Evolutionary conservation across 2,329 filamentous ascomycete genomes (phyloP).

Genomic region (Neoarthrinium moseri): DNA sequence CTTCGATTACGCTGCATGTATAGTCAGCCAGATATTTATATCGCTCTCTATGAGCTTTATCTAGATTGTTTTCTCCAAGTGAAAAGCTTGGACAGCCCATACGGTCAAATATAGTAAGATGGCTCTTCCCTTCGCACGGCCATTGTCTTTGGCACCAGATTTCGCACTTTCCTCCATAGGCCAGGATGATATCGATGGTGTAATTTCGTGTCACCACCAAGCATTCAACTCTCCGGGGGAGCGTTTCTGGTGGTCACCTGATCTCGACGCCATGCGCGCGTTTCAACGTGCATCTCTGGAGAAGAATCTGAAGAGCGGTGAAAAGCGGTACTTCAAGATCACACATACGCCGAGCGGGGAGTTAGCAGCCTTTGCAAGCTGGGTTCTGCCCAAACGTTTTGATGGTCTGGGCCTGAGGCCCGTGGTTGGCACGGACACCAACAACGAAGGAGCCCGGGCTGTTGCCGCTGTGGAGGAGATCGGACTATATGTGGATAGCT

Average conservation of each 20-base stretch:
- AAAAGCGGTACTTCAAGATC: neutral
- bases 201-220: neutral
- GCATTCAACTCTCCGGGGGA: neutral
- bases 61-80: too few relatives aligned
- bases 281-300: neutral
- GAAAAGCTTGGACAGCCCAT: too few relatives aligned
- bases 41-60: too few relatives aligned
- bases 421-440: neutral
- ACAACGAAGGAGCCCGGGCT: too few relatives aligned
- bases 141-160: neutral
- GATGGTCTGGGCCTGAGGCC: neutral
- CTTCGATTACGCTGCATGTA: too few relatives aligned
- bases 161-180: neutral
- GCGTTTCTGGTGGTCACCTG: neutral
- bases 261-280: neutral
- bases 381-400: neutral
- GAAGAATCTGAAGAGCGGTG: neutral
- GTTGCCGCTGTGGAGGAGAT: neutral
- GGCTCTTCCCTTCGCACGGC: too few relatives aligned
- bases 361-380: neutral
- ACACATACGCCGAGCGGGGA: neutral
- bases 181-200: neutral
- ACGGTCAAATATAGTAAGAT: too few relatives aligned
- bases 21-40: too few relatives aligned
- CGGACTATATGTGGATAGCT: too few relatives aligned